Base-by-base conservation (phyloP, 768 basidiomycete genomes). In the Pulveroboletus sp. region DNA sequence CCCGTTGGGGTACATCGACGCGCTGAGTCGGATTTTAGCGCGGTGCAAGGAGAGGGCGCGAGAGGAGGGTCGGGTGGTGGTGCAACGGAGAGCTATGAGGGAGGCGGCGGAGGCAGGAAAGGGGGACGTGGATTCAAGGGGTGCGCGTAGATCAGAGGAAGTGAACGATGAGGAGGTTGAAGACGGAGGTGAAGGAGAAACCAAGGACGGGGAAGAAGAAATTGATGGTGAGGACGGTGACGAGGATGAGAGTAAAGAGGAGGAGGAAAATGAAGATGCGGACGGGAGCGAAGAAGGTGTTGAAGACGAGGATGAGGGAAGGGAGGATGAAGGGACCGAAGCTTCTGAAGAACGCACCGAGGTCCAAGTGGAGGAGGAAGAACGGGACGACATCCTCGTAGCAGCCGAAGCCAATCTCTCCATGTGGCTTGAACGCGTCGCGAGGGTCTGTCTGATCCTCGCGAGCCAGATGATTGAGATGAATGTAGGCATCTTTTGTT, bases 351-450 rank as follows among this genome's bases (percentile, higher is more conserved):
- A 43, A 27, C n/a, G 32, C 22, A 53, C 37, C 6, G 51, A 46
- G 3, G 38, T 17, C 22, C 34, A 39, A 22, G 56, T 45, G 3
- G 45, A 49, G 14, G 46, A 39, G n/a, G 58, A 50, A 19, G 32
- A 53, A 44, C 31, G 7, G n/a, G 57, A 57, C 46, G 58, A 51
- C 14, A 51, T 49, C 24, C 63, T 65, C 35, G 45, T 36, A 3
- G 57, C 70, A 4, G 64, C 64, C 16, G 62, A 67, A 40, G 61
- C 65, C 27, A 69, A 67, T 27, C 64, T 74, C 17, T 73, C 76
- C 43, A 90, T 91, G 88, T 93, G 89, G 89, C 82, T 82, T 51
- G 89, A 93, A 65, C 80, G 89, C 48, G 82, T 83, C 4, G 79
- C 85, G 14, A 73, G 90, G 42, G 70, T 92, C n/a, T 81, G 77